Evolutionary conservation across 768 basidiomycete species (phyloP).

Genomic region (Mrakia gelida): DNA sequence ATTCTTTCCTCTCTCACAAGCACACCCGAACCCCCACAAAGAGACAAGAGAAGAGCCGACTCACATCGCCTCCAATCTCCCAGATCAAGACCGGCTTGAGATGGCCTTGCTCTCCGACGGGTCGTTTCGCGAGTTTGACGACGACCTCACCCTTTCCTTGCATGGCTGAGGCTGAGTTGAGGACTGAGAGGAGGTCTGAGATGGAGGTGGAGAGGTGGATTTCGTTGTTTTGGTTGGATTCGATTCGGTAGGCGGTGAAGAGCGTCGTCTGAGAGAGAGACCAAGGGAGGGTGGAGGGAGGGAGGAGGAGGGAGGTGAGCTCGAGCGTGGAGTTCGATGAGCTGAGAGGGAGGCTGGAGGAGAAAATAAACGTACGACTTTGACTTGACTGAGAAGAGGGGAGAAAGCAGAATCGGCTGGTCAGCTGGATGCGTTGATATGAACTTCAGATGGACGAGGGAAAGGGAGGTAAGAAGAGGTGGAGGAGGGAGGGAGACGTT

Average conservation of each 20-base stretch:
- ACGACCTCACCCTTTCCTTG: conserved; percentile 60
- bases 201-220: conserved; percentile 70
- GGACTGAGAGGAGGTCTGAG: conserved; percentile 68
- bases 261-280: conserved; percentile 47
- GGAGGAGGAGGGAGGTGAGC: background rate
- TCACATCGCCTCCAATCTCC: conserved; percentile 33
- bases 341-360: conserved; percentile 56
- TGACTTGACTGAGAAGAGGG: conserved; percentile 34
- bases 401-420: background rate
- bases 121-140: conserved; percentile 76
- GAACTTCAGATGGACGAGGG: conserved; percentile 45
- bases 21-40: too few species aligned
- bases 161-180: conserved; percentile 46
- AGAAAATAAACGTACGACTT: conserved; percentile 44
- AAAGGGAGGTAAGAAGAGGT: background rate
- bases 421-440: too few species aligned
- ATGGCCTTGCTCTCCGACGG: background rate
- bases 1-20: background rate
- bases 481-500: background rate
- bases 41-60: background rate
- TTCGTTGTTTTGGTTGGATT: conserved; percentile 71
- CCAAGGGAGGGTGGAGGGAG: too few species aligned
- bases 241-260: conserved; percentile 74
- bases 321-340: background rate
- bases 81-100: conserved; percentile 29